These are phyloP conservation scores for Punctularia strigosozonata DNA, from an alignment of 768 basidiomycete species.

Conservation along the genomic window DNA sequence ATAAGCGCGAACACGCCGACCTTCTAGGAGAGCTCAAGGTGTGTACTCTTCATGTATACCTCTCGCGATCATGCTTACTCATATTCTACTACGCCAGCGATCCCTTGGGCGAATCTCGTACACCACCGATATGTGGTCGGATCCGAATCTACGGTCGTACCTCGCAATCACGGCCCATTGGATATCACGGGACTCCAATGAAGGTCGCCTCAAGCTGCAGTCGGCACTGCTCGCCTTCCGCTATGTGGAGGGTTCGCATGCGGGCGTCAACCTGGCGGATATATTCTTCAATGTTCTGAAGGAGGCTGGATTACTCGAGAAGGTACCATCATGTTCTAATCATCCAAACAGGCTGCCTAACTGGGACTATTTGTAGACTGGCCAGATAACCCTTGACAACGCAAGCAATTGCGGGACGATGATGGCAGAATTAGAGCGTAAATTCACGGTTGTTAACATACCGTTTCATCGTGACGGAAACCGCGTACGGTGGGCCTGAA, in stretches of 20 bases:
- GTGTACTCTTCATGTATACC: not conserved
- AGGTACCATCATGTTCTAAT: not conserved
- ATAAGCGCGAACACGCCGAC: not conserved
- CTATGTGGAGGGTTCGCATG: not conserved
- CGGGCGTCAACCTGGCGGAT: not conserved
- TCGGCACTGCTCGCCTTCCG: not conserved
- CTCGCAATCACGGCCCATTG: not conserved
- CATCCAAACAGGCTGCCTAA: not conserved
- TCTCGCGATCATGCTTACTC: not conserved
- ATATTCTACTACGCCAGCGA: not conserved
- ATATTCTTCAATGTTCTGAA: not conserved
- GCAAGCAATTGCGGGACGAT: not conserved
- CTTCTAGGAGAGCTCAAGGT: slow-evolving; percentile 1
- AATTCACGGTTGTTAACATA: not conserved
- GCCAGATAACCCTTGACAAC: not conserved
- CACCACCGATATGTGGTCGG: not conserved
- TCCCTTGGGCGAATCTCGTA: not conserved
- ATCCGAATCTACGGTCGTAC: not conserved
- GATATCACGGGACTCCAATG: not conserved
- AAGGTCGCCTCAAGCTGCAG: not conserved
- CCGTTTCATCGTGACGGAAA: not conserved
- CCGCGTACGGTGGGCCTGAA: not conserved
- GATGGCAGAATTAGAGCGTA: not conserved
- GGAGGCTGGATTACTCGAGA: not conserved
- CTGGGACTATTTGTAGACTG: not conserved